Evolutionary conservation across 805 yeast genomes (phyloP).

Genomic region (Hanseniaspora clermontiae): DNA sequence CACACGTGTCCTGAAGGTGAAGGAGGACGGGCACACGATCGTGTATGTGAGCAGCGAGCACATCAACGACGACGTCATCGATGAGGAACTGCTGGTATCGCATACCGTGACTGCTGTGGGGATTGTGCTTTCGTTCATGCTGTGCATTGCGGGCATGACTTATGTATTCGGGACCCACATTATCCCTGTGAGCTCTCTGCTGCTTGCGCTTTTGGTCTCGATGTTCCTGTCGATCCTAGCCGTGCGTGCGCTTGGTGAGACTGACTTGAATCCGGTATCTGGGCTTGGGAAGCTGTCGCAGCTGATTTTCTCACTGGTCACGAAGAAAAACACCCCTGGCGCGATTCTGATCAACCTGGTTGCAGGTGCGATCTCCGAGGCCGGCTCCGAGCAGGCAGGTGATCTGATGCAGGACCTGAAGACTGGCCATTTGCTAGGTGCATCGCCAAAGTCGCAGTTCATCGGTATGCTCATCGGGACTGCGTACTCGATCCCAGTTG

Average conservation of each 20-base stretch:
- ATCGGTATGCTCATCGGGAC: conserved; percentile 84
- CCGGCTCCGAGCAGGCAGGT: conserved; percentile 98
- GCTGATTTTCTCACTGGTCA: conserved; percentile 66
- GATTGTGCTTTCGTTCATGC: conserved; percentile 46
- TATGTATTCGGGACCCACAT: conserved; percentile 50
- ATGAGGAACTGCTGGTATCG: conserved; percentile 39
- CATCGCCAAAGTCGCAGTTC: conserved; percentile 86
- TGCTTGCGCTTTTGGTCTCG: conserved; percentile 61
- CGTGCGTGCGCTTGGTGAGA: conserved; percentile 89
- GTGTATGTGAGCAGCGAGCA: conserved; percentile 23
- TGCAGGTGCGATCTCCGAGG: conserved; percentile 96
- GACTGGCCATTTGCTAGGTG: conserved; percentile 84
- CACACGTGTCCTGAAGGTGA: conserved; percentile 16
- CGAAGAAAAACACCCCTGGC: conserved; percentile 66
- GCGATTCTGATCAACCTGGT: conserved; percentile 72
- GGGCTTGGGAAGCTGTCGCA: conserved; percentile 94
- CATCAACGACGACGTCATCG: conserved; percentile 30
- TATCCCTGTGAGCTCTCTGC: conserved; percentile 58
- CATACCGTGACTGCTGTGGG: conserved; percentile 43
- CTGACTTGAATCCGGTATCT: conserved; percentile 91
- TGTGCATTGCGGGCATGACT: conserved; percentile 55
- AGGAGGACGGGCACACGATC: conserved; percentile 17
- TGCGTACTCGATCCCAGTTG: conserved; percentile 63
- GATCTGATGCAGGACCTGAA: conserved; percentile 95
- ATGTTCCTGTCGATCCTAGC: conserved; percentile 71